These are phyloP conservation scores for Carpinus fangiana DNA, from an alignment of 306 rosid genomes.

Conservation along the genomic window DNA sequence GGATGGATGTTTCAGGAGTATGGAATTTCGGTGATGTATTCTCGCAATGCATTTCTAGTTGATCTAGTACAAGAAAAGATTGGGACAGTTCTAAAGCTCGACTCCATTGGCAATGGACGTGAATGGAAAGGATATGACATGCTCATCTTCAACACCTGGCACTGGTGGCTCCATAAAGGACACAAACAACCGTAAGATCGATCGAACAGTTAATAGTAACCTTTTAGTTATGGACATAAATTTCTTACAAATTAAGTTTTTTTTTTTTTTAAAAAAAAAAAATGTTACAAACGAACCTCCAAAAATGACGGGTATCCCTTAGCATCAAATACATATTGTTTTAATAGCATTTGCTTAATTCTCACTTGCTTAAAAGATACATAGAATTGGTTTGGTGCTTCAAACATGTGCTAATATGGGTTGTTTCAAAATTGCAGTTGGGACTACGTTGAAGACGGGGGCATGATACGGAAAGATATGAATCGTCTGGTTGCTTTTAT, in stretches of 20 bases:
- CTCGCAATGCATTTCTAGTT: constrained; percentile 42
- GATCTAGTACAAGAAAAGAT: constrained; percentile 34
- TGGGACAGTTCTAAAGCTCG: constrained; percentile 45
- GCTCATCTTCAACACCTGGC: constrained; percentile 50
- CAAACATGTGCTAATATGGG: not conserved
- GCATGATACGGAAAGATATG: constrained; percentile 36
- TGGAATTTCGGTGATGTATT: constrained; percentile 26
- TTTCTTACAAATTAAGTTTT: too few relatives aligned
- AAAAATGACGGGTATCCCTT: too few relatives aligned
- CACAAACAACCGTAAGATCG: constrained; percentile 28
- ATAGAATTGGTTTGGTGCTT: too few relatives aligned
- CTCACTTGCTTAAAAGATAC: too few relatives aligned
- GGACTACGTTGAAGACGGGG: constrained; percentile 39
- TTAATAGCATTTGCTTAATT: too few relatives aligned
- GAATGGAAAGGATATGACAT: constrained; percentile 45
- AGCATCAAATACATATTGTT: too few relatives aligned
- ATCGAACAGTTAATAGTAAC: too few relatives aligned
- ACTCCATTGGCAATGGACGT: constrained; percentile 39
- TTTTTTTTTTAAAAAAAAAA: too few relatives aligned
- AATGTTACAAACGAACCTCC: too few relatives aligned
- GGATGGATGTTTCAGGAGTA: constrained; percentile 21
- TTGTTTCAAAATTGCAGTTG: constrained; percentile 25
- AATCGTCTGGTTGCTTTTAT: constrained; percentile 35
- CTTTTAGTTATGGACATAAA: too few relatives aligned
- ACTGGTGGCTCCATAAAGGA: constrained; percentile 59